Percentiles rank a stretch among this genome's conserved stretches.
phyloP scores from a whole-genome alignment of 257 asterid genomes.

The Ligustrum vulgare region DNA sequence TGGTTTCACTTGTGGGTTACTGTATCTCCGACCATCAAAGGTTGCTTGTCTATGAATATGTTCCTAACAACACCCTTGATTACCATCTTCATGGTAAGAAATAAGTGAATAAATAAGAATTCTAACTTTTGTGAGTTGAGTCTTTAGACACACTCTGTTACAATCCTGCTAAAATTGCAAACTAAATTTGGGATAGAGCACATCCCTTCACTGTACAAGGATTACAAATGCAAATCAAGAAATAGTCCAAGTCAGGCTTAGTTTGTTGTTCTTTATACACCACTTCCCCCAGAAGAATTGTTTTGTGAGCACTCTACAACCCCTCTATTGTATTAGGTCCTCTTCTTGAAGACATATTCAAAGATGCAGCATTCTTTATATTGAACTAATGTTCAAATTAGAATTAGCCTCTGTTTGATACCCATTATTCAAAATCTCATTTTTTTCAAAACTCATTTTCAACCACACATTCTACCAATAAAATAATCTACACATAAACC shows the following conservation, averaged over 20 bases:
- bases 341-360: background rate
- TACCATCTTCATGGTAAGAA: conserved; percentile 76
- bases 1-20: conserved; percentile 90
- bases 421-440: too few species aligned
- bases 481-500: too few species aligned
- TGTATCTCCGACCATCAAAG: conserved; percentile 74
- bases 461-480: too few species aligned
- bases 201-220: background rate
- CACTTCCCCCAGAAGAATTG: background rate
- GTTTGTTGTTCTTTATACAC: background rate
- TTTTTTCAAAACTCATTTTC: too few species aligned
- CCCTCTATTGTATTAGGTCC: conserved; percentile 4
- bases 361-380: background rate
- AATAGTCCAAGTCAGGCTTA: background rate
- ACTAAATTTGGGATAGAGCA: conserved; percentile 9
- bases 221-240: background rate
- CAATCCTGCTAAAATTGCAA: conserved; percentile 12
- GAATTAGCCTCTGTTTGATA: too few species aligned
- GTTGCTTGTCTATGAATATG: conserved; percentile 78
- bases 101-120: background rate
- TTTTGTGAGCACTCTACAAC: background rate
- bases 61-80: conserved; percentile 79
- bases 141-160: background rate
- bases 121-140: too few species aligned
- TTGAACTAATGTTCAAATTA: background rate